phyloP scores from a whole-genome alignment of 257 asterid genomes.

The Paulownia fortunei region DNA sequence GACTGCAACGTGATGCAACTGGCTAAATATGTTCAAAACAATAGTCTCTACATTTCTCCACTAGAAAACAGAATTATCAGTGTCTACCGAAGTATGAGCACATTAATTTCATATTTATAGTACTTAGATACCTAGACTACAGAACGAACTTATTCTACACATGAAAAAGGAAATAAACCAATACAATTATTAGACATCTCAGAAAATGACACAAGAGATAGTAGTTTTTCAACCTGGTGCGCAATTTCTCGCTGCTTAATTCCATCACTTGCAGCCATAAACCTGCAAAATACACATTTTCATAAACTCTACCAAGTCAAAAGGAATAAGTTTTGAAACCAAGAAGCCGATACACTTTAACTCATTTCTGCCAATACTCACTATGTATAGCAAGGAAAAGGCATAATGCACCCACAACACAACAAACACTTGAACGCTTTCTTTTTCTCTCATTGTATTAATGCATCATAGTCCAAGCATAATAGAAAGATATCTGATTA shows the following conservation, averaged over 20 bases:
- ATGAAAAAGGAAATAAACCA: not conserved
- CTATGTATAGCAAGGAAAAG: not conserved
- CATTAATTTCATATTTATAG: not conserved
- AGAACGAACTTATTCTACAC: conserved; percentile 7
- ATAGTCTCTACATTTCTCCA: not conserved
- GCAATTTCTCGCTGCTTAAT: conserved; percentile 63
- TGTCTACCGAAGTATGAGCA: conserved; percentile 4
- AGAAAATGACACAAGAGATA: conserved; percentile 10
- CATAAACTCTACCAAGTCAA: conserved; percentile 26
- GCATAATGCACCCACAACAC: not conserved
- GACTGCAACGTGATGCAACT: not conserved
- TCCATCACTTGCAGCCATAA: conserved; percentile 85
- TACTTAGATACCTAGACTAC: conserved; percentile 7
- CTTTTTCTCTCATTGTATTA: not conserved
- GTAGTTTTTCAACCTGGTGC: conserved; percentile 57
- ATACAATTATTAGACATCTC: conserved; percentile 1
- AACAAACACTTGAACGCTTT: conserved; percentile 1
- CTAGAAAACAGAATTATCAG: conserved; percentile 21
- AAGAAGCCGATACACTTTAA: not conserved
- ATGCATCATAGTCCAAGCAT: not conserved
- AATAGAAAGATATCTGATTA: not conserved
- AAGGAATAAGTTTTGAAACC: conserved; percentile 9
- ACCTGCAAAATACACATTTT: conserved; percentile 47
- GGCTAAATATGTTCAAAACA: not conserved
- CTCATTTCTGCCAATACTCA: not conserved